Percentiles rank a stretch among this genome's conserved stretches.
Evolutionary conservation across 495 filamentous ascomycete genomes (phyloP).

Genomic region (Penicillium samsonianum): DNA sequence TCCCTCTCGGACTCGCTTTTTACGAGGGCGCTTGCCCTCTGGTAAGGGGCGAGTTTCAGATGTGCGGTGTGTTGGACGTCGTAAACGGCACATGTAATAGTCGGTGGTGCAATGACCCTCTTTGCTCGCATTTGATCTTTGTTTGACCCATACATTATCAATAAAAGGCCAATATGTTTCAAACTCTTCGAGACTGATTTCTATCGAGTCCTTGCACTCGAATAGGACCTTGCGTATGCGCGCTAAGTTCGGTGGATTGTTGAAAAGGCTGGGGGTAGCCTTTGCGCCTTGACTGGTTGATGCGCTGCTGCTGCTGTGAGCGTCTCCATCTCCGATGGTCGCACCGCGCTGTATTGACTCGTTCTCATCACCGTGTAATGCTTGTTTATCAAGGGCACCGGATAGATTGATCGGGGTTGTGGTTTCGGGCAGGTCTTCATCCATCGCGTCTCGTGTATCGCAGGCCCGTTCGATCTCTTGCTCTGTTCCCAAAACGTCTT

Average conservation of each 20-base stretch:
- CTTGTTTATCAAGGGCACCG: constrained; percentile 30
- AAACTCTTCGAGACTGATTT: constrained; percentile 52
- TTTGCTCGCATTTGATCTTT: constrained; percentile 52
- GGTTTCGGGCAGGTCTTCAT: constrained; percentile 14
- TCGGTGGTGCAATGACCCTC: constrained; percentile 52
- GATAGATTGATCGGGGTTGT: constrained; percentile 27
- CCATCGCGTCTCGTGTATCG: constrained; percentile 10
- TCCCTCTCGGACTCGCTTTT: constrained; percentile 52
- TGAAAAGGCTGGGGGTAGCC: constrained; percentile 30
- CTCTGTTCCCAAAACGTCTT: constrained; percentile 15
- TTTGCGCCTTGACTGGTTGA: constrained; percentile 6
- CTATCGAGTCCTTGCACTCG: constrained; percentile 54
- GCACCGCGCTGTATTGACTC: not conserved
- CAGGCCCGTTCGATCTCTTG: constrained; percentile 16
- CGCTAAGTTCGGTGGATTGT: constrained; percentile 49
- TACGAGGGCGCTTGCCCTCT: constrained; percentile 53
- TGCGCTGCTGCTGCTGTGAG: constrained; percentile 4
- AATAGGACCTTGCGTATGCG: constrained; percentile 50
- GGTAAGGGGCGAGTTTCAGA: constrained; percentile 48
- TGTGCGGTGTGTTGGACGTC: constrained; percentile 44
- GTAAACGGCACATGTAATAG: constrained; percentile 55
- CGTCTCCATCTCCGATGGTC: constrained; percentile 1
- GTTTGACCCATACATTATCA: constrained; percentile 56
- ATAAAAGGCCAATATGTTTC: constrained; percentile 58
- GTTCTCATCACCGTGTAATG: constrained; percentile 15